A percentile compares a stretch with the other conserved stretches of the same genome.
Evolutionary conservation across 176 grass and related monocot species (phyloP).

Genomic region (Hordeum marinum): DNA sequence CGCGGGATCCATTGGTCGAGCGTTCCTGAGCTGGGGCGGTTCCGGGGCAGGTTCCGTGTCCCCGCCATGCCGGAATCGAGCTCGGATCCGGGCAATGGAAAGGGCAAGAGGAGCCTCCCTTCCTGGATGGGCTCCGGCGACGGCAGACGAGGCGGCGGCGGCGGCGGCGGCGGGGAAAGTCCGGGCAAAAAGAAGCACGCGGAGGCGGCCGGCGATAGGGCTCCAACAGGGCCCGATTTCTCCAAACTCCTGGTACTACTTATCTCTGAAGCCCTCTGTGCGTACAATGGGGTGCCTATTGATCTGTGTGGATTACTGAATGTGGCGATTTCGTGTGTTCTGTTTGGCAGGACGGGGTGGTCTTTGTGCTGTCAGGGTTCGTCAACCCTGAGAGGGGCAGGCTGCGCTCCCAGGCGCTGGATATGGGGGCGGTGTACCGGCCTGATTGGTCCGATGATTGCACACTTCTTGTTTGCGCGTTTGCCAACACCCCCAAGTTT

Average conservation of each 20-base stretch:
- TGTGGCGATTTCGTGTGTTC: neutral
- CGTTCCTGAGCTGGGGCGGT: neutral
- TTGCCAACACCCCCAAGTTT: slow-evolving; percentile 83
- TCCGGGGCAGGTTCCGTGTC: slow-evolving; percentile 4
- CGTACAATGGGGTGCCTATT: neutral
- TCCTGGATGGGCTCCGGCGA: slow-evolving; percentile 47
- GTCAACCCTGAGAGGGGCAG: slow-evolving; percentile 82
- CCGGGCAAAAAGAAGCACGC: slow-evolving; percentile 54
- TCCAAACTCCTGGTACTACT: slow-evolving; percentile 70
- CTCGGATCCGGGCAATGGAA: slow-evolving; percentile 5
- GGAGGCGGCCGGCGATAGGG: slow-evolving; percentile 9
- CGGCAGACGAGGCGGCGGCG: no score
- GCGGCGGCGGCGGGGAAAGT: slow-evolving; percentile 9
- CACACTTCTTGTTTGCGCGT: slow-evolving; percentile 93
- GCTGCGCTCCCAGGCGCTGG: slow-evolving; percentile 68
- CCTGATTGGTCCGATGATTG: slow-evolving; percentile 77
- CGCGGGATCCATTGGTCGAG: neutral
- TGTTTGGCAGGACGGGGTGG: slow-evolving; percentile 63
- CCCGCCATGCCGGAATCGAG: slow-evolving; percentile 44
- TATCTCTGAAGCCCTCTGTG: neutral
- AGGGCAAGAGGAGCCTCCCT: slow-evolving; percentile 49
- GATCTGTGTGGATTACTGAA: neutral
- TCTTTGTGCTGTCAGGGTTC: slow-evolving; percentile 77
- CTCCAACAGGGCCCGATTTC: slow-evolving; percentile 35
- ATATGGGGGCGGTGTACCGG: slow-evolving; percentile 81